Evolutionary conservation across 768 basidiomycete genomes (phyloP).

Genomic region (Hypholoma sublateritium): DNA sequence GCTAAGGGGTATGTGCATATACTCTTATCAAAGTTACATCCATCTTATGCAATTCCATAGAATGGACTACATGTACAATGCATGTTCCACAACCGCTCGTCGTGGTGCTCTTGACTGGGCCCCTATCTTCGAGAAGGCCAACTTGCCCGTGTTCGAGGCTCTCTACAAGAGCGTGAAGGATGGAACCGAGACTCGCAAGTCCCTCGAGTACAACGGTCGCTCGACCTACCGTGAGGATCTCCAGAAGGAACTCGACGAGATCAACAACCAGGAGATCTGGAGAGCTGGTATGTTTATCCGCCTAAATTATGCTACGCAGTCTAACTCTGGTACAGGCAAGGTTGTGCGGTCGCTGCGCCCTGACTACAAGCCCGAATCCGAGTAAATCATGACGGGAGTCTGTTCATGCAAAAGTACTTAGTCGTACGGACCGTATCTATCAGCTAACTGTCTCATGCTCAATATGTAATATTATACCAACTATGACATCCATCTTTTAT

Average conservation of each 20-base stretch:
- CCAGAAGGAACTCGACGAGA: slow-evolving; percentile 88
- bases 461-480: slow-evolving; percentile 22
- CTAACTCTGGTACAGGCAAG: slow-evolving; percentile 58
- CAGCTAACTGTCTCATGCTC: slow-evolving; percentile 10
- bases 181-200: slow-evolving; percentile 96
- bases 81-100: slow-evolving; percentile 98
- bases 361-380: slow-evolving; percentile 72
- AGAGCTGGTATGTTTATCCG: slow-evolving; percentile 65
- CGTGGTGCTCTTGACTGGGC: slow-evolving; percentile 99
- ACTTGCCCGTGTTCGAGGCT: slow-evolving; percentile 90
- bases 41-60: slow-evolving; percentile 34
- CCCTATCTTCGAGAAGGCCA: slow-evolving; percentile 92
- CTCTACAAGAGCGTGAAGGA: slow-evolving; percentile 94
- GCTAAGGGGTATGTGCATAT: slow-evolving; percentile 70
- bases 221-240: slow-evolving; percentile 92
- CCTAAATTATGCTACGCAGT: background rate
- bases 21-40: background rate
- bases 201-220: slow-evolving; percentile 94
- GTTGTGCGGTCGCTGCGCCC: slow-evolving; percentile 87
- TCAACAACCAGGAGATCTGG: slow-evolving; percentile 99
- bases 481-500: background rate
- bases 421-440: slow-evolving; percentile 16
- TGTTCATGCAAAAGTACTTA: slow-evolving; percentile 24
- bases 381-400: slow-evolving; percentile 24
- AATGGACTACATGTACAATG: slow-evolving; percentile 99